Percentiles rank a stretch among this genome's conserved stretches.
These are phyloP conservation scores for Nothopassalora personata DNA, from an alignment of 2,329 filamentous ascomycete genomes.

Conservation along the genomic window DNA sequence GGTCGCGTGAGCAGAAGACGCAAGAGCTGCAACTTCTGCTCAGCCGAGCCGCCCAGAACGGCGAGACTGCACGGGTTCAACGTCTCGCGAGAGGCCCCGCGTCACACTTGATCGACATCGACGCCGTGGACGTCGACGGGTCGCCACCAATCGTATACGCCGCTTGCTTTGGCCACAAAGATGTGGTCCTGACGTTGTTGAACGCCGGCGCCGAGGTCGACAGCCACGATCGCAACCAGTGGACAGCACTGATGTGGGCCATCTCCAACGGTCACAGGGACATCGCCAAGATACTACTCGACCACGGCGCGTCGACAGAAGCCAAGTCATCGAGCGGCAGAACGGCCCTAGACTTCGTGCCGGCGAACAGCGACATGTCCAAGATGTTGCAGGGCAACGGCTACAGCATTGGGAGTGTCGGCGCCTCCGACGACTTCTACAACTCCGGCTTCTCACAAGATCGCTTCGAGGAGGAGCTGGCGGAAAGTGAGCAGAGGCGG, in stretches of 20 bases:
- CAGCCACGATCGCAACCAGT: slow-evolving; percentile 90
- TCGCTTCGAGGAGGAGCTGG: slow-evolving; percentile 93
- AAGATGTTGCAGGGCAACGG: slow-evolving; percentile 93
- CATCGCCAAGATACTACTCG: slow-evolving; percentile 86
- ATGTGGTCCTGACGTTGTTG: slow-evolving; percentile 77
- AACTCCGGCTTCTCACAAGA: slow-evolving; percentile 87
- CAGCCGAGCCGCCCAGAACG: slow-evolving; percentile 95
- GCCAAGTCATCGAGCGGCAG: slow-evolving; percentile 90
- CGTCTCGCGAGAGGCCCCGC: slow-evolving; percentile 70
- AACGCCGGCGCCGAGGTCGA: slow-evolving; percentile 84
- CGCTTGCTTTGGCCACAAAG: slow-evolving; percentile 93
- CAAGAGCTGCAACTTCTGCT: slow-evolving; percentile 78
- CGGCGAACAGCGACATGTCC: slow-evolving; percentile 92
- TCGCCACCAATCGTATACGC: slow-evolving; percentile 96
- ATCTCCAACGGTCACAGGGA: slow-evolving; percentile 98
- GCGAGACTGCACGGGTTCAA: slow-evolving; percentile 75
- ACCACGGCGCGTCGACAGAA: slow-evolving; percentile 91
- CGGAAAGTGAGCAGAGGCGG: slow-evolving; percentile 89
- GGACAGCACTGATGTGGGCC: slow-evolving; percentile 98
- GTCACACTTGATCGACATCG: slow-evolving; percentile 72
- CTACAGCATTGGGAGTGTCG: slow-evolving; percentile 77
- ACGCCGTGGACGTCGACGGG: slow-evolving; percentile 86
- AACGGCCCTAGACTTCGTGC: slow-evolving; percentile 92
- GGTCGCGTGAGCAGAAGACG: slow-evolving; percentile 72
- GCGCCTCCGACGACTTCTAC: slow-evolving; percentile 86